These are phyloP conservation scores for Bruguiera sexangula DNA, from an alignment of 345 rosid species.

Conservation along the genomic window DNA sequence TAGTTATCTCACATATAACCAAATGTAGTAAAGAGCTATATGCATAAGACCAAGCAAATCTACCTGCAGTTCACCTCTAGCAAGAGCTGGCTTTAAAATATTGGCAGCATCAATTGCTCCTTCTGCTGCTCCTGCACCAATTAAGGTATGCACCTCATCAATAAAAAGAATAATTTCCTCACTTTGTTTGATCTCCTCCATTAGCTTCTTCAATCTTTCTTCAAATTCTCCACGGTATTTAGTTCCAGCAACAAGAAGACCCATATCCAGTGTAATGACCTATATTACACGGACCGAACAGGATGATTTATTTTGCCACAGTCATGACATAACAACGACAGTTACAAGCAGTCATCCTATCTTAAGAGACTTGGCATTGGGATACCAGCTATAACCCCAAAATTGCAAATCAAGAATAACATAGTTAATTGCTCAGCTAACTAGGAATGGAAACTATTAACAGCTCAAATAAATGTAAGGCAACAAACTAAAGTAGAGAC, in stretches of 20 bases:
- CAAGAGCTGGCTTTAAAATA: constrained; percentile 98
- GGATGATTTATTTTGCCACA: neutral
- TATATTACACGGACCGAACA: constrained; percentile 15
- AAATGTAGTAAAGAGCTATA: no score
- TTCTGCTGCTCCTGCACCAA: constrained; percentile 99
- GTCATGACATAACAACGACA: neutral
- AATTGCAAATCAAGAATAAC: no score
- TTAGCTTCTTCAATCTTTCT: constrained; percentile 94
- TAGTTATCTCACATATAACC: no score
- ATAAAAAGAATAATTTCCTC: constrained; percentile 95
- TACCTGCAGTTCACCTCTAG: constrained; percentile 99
- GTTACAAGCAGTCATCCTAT: neutral
- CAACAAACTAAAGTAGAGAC: no score
- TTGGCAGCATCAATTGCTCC: constrained; percentile 99
- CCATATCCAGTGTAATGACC: constrained; percentile 99
- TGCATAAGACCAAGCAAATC: neutral
- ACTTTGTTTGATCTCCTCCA: constrained; percentile 99
- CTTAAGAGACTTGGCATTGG: no score
- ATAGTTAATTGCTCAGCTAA: no score
- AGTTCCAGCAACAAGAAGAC: constrained; percentile 98
- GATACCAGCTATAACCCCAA: no score
- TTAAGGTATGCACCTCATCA: constrained; percentile 97
- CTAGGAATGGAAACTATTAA: no score
- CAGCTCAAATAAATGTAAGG: no score
- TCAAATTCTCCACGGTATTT: constrained; percentile 98